Evolutionary conservation across 148 eudicot genomes (phyloP).

Genomic region (Amaranthus cruentus): DNA sequence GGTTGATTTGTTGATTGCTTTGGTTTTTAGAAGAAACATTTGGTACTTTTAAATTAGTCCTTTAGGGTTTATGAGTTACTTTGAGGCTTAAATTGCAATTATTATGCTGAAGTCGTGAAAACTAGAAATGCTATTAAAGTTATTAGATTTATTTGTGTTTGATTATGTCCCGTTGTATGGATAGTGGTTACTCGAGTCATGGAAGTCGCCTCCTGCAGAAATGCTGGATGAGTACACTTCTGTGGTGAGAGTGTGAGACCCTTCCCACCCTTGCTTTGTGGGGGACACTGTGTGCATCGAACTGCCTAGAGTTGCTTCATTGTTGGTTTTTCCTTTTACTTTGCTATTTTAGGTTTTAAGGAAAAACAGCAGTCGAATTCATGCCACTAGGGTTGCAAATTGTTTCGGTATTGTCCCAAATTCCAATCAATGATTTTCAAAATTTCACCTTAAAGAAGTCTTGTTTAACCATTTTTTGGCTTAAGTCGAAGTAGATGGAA

Average conservation of each 20-base stretch:
- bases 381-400: background rate
- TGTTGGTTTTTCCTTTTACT: background rate
- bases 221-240: too few species aligned
- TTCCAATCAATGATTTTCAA: too few species aligned
- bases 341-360: background rate
- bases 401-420: too few species aligned
- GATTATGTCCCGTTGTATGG: background rate
- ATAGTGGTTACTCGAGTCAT: background rate
- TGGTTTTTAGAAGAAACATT: background rate
- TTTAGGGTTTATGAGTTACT: conserved; percentile 2
- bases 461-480: too few species aligned
- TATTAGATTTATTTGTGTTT: background rate
- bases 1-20: background rate
- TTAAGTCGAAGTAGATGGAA: too few species aligned
- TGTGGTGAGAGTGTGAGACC: too few species aligned
- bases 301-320: background rate
- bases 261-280: too few species aligned
- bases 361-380: background rate
- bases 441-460: too few species aligned
- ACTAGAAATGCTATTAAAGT: background rate
- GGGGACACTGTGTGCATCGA: too few species aligned
- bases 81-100: background rate
- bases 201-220: too few species aligned
- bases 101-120: background rate
- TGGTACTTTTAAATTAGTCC: background rate